Percentiles rank a stretch among this genome's conserved stretches.
Evolutionary conservation across 352 stramenopile species (phyloP).

Genomic region (Phytophthora pluvialis): DNA sequence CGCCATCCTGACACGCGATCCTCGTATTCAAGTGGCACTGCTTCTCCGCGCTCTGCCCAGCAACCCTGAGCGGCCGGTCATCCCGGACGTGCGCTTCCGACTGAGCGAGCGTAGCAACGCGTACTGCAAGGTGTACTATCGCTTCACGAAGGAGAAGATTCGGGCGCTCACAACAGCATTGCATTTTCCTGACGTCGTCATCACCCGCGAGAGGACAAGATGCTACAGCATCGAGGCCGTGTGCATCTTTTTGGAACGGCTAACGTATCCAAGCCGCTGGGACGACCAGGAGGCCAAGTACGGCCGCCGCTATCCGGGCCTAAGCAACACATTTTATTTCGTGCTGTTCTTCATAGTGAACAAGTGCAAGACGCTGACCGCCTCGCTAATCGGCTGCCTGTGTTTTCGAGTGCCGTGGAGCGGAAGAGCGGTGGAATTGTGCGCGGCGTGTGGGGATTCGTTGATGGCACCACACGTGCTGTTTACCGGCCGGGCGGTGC

Average conservation of each 20-base stretch:
- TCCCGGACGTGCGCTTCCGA: neutral
- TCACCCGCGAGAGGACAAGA: neutral
- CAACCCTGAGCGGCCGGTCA: neutral
- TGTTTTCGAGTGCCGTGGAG: neutral
- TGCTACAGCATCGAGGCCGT: neutral
- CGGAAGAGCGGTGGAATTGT: neutral
- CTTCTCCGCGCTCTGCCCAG: neutral
- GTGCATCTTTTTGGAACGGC: neutral
- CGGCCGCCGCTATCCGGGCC: neutral
- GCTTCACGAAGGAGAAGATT: neutral
- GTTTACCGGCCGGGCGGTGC: neutral
- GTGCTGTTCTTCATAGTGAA: neutral
- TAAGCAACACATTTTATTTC: neutral
- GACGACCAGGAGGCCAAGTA: neutral
- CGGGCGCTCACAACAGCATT: neutral
- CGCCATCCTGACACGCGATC: neutral
- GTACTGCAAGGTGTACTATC: neutral
- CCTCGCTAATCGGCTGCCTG: neutral
- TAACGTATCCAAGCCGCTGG: neutral
- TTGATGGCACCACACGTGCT: neutral
- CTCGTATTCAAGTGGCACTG: neutral
- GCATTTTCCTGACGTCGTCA: neutral
- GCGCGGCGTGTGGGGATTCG: neutral
- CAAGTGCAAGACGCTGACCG: neutral
- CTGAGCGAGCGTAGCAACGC: neutral